Conservation (phyloP, 2,329 filamentous ascomycete species). For the Lachnellula arida region DNA sequence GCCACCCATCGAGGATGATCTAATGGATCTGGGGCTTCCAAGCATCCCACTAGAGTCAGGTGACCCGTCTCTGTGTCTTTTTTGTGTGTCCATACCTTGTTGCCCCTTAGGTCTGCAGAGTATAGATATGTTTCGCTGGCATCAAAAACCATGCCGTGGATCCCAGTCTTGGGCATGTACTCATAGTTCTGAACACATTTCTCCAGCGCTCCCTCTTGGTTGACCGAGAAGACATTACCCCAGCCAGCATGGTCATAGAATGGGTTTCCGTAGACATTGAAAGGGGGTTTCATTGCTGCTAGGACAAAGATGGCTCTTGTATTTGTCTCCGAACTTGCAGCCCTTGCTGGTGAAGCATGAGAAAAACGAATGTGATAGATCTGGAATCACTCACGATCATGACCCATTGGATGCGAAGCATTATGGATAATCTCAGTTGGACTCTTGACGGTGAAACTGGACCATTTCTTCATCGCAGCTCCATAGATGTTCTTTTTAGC, state of each 20-base stretch:
- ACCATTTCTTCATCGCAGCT: conserved; percentile 91
- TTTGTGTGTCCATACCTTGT: conserved; percentile 81
- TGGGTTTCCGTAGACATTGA: conserved; percentile 82
- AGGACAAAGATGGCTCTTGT: conserved; percentile 88
- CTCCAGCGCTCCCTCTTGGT: conserved; percentile 50
- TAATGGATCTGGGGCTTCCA: conserved; percentile 63
- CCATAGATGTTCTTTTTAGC: conserved; percentile 81
- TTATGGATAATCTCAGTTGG: conserved; percentile 73
- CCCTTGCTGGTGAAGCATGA: conserved; percentile 44
- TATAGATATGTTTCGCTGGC: conserved; percentile 70
- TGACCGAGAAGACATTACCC: conserved; percentile 70
- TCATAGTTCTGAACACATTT: conserved; percentile 68
- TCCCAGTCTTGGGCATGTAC: conserved; percentile 64
- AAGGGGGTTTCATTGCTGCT: conserved; percentile 70
- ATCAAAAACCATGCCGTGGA: conserved; percentile 81
- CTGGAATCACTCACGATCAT: conserved; percentile 56
- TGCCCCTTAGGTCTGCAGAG: conserved; percentile 71
- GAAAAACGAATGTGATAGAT: conserved; percentile 4
- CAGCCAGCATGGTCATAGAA: conserved; percentile 84
- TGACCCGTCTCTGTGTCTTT: conserved; percentile 58
- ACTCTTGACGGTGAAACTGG: conserved; percentile 70
- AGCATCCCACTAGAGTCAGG: conserved; percentile 64
- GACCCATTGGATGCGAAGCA: conserved; percentile 68
- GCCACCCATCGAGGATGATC: conserved; percentile 89
- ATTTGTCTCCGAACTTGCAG: conserved; percentile 66